Base-by-base conservation (phyloP, 2,329 filamentous ascomycete species). In the Sporothrix mexicana region DNA sequence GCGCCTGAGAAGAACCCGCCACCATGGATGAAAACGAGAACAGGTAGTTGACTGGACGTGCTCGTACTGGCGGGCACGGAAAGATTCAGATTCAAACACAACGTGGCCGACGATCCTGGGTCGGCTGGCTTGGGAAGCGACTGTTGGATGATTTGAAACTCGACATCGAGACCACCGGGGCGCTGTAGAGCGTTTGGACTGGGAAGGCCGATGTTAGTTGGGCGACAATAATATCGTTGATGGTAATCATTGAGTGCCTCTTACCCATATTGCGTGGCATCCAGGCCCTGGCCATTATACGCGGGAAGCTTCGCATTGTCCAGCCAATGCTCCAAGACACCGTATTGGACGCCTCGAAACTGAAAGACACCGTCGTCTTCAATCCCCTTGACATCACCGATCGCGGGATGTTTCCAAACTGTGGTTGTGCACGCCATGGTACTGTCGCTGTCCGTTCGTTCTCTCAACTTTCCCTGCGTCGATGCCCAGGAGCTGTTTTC, bases 11-110 rank as follows among this genome's bases (percentile, higher is more conserved):
- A 62, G 23, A 62, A 62, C 13, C 57, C 57, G 17, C 57, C 57
- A n/a, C 57, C 57, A 25, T 62, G 57, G 4, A 62, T 62, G 12
- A 62, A 62, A 17, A 62, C 53, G 13, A 57, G 53, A 2, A 57
- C 53, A 8, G 53, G 53, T 12, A 57, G 53, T 2, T 12, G 8
- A 57, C 53, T 57, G 9, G 4, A 12, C 3, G 6, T 8, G 2
- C 20, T 57, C 12, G 53, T 4, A 3, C 53, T 9, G 3, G 20
- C 10, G 9, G 53, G 53, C n/a, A 57, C 53, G 20, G 53, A 25
- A 23, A 57, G 53, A 20, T 57, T 57, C 7, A 57, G 7, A 57
- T 57, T 57, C 53, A 57, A 57, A 20, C 53, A 57, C 7, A 57
- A 20, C 13, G 20, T 57, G 12, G n/a, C 8, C 8, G 53, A 57